Conservation (phyloP, 2,329 filamentous ascomycete species). For the Talaromyces sp. region DNA sequence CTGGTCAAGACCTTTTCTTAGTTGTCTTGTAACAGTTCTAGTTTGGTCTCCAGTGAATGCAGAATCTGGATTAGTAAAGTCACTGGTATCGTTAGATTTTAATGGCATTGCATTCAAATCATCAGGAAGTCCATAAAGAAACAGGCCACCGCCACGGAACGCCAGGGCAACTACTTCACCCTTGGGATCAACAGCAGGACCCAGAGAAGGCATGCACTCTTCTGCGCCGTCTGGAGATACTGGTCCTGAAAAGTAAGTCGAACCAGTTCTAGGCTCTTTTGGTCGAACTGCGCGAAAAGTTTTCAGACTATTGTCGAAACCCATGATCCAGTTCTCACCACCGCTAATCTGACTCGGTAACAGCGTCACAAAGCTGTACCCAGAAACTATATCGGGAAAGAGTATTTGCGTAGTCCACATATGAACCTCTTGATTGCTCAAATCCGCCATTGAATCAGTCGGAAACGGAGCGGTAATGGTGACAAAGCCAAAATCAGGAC, state of each 20-base stretch:
- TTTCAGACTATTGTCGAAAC: constrained; percentile 70
- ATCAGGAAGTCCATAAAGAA: constrained; percentile 73
- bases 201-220: constrained; percentile 62
- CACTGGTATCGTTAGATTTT: constrained; percentile 2
- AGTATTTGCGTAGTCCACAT: constrained; percentile 83
- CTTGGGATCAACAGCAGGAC: constrained; percentile 63
- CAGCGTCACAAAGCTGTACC: constrained; percentile 71
- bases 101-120: constrained; percentile 55
- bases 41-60: constrained; percentile 7
- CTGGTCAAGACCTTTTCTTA: constrained; percentile 31
- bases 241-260: constrained; percentile 73
- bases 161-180: constrained; percentile 70
- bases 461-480: constrained; percentile 76
- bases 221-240: constrained; percentile 40
- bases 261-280: constrained; percentile 68
- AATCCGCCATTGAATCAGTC: constrained; percentile 52
- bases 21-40: constrained; percentile 18
- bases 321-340: constrained; percentile 70
- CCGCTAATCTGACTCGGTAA: constrained; percentile 47
- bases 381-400: constrained; percentile 73
- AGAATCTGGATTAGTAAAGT: constrained; percentile 15
- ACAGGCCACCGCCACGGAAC: constrained; percentile 66
- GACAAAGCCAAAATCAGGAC: constrained; percentile 63
- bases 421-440: constrained; percentile 60
- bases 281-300: constrained; percentile 72